Conservation (phyloP, 306 rosid genomes). For the Pterocarpus macrocarpus region DNA sequence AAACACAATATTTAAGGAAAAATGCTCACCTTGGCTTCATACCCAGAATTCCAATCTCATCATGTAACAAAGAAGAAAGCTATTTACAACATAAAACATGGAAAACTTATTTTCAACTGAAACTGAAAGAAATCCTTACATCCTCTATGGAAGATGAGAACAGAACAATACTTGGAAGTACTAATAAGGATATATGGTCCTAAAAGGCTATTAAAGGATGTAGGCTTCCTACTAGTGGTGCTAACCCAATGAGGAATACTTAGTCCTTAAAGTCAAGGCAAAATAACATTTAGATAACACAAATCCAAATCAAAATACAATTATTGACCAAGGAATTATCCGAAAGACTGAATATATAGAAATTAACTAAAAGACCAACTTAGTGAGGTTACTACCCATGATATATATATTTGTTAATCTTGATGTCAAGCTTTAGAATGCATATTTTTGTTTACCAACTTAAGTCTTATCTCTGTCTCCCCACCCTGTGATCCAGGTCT, state of each 20-base stretch:
- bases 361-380: not conserved
- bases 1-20: not conserved
- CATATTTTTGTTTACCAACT: conserved; percentile 1
- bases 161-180: conserved; percentile 2
- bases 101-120: not conserved
- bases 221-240: not conserved
- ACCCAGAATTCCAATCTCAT: not conserved
- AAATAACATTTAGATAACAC: not conserved
- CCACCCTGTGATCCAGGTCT: conserved; percentile 63
- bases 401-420: not conserved
- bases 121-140: conserved; percentile 3
- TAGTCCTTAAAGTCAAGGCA: not conserved
- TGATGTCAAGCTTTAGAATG: conserved; percentile 5
- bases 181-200: conserved; percentile 17
- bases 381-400: conserved; percentile 1
- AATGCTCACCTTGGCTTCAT: not conserved
- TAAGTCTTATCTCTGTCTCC: conserved; percentile 10
- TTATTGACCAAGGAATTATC: not conserved
- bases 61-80: not conserved
- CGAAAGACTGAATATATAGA: conserved; percentile 3
- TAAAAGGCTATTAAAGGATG: not conserved
- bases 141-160: not conserved
- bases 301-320: not conserved
- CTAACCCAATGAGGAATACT: not conserved
- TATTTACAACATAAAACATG: not conserved